Evolutionary conservation across 2,329 filamentous ascomycete species (phyloP), one percentile per base, ranked within the genome.

Genomic region (Aureobasidium sp.): DNA sequence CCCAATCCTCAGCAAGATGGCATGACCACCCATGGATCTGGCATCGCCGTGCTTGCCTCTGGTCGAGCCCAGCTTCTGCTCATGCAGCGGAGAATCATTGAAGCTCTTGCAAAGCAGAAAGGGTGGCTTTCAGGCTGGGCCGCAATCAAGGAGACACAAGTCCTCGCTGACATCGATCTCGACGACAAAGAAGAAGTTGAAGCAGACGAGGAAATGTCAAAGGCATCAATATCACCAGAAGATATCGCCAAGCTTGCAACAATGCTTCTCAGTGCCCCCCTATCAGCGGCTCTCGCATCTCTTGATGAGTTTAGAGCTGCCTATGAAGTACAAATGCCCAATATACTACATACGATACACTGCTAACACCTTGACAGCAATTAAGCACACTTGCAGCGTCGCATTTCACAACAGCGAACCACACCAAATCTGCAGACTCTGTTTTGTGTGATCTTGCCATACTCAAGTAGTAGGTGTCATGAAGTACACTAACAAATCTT

Each of bases 401-500:
- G 1, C 89, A 96, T 70, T 95, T 90, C 71, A 86, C 86, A 15
- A 84, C 91, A 5, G 91, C 92, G 5, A 88, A 87, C 61, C 88
- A 93, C 66, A 81, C 81, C 0, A 88, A 95, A 68, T 89, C 90
- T 8, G 87, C 89, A 0, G 87, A 95, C 67, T 83, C 86, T 22
- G 86, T 87, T 64, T 84, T 92, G 73, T 88, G 90, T 11, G 94
- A 99, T 73, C 81, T 97, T 49, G 94, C 91, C 1, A 83, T 94
- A 5, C 78, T 97, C 56, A 92, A 93, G 69, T 94, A 63, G 57
- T 63, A 61, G 5, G 62, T 61, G 5, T 17, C 2, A 22, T 25
- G 7, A 15, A 27, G 9, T 20, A 37, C 20, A 34, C 8, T n/a
- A 8, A 25, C 5, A 37, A 11, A 14, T 7, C 15, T 47, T 36